Percentiles rank a stretch among this genome's conserved stretches.
Conservation (phyloP, 331 rosid species). For the Quercus lobata region DNA sequence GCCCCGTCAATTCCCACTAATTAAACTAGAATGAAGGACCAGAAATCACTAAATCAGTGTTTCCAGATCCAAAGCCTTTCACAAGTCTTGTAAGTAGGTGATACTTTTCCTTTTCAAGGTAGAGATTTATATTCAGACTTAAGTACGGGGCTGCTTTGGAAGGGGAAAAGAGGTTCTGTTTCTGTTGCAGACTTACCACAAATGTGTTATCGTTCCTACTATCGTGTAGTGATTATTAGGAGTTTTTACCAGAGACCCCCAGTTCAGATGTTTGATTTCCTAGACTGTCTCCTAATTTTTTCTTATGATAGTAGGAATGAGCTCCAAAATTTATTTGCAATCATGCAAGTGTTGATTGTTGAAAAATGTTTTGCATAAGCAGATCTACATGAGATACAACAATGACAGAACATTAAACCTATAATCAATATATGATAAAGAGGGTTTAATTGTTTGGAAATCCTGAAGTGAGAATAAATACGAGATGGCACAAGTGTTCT, state of each 20-base stretch:
- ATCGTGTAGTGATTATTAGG: no score
- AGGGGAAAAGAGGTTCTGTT: no score
- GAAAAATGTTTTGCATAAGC: background rate
- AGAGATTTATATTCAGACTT: no score
- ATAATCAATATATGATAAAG: background rate
- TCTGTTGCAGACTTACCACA: no score
- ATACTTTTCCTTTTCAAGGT: no score
- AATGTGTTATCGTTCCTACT: no score
- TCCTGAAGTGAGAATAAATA: background rate
- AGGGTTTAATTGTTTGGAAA: background rate
- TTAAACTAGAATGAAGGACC: background rate
- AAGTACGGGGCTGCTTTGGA: no score
- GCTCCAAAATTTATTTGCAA: background rate
- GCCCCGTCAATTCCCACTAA: background rate
- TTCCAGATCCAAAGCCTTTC: background rate
- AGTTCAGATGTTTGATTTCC: no score
- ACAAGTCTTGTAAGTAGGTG: no score
- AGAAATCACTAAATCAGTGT: background rate
- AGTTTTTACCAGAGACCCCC: no score
- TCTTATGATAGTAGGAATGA: no score
- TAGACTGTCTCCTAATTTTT: no score
- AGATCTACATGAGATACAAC: background rate
- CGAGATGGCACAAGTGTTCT: background rate
- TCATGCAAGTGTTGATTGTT: background rate
- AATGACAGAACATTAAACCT: background rate